A percentile compares a stretch with the other conserved stretches of the same genome.
Evolutionary conservation across 2,329 filamentous ascomycete species (phyloP).

Genomic region (Colletotrichum paranaense): DNA sequence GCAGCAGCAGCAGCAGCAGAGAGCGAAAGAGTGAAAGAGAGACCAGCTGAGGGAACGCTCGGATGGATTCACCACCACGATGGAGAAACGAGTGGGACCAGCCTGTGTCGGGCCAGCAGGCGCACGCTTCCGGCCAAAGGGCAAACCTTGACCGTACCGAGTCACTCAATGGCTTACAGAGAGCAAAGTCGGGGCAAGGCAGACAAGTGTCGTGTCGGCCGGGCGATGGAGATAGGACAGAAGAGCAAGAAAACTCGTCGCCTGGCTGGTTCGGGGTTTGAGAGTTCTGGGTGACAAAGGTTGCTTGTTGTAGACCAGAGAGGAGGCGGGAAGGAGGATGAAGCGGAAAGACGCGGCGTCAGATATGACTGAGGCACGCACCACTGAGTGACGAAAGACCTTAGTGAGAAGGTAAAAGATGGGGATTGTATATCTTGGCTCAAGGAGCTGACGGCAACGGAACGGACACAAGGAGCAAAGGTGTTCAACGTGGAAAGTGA

Average conservation of each 20-base stretch:
- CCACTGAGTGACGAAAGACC: constrained; percentile 12
- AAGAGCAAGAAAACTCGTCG: not conserved
- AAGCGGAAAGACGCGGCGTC: constrained; percentile 2
- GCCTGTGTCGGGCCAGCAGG: constrained; percentile 18
- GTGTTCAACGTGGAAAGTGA: constrained; percentile 14
- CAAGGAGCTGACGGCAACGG: constrained; percentile 14
- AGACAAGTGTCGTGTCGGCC: constrained; percentile 5
- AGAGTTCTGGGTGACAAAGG: not conserved
- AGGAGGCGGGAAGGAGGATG: constrained; percentile 8
- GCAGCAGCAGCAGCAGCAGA: constrained; percentile 2
- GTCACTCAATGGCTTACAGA: constrained; percentile 14
- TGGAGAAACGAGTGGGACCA: constrained; percentile 36
- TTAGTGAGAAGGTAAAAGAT: constrained; percentile 15
- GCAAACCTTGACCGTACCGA: constrained; percentile 15
- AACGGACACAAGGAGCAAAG: constrained; percentile 12
- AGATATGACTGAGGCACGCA: constrained; percentile 27
- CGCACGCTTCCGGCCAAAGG: constrained; percentile 31
- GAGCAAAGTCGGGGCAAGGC: constrained; percentile 2
- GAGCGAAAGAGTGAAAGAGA: not conserved
- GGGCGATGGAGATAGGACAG: not conserved
- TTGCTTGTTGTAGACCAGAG: constrained; percentile 1
- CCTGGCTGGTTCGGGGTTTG: not conserved
- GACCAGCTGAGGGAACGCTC: constrained; percentile 25
- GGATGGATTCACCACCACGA: constrained; percentile 25
- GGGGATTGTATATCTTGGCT: constrained; percentile 1